Evolutionary conservation across 2,329 filamentous ascomycete genomes (phyloP).

Genomic region (Phialophora tarda): DNA sequence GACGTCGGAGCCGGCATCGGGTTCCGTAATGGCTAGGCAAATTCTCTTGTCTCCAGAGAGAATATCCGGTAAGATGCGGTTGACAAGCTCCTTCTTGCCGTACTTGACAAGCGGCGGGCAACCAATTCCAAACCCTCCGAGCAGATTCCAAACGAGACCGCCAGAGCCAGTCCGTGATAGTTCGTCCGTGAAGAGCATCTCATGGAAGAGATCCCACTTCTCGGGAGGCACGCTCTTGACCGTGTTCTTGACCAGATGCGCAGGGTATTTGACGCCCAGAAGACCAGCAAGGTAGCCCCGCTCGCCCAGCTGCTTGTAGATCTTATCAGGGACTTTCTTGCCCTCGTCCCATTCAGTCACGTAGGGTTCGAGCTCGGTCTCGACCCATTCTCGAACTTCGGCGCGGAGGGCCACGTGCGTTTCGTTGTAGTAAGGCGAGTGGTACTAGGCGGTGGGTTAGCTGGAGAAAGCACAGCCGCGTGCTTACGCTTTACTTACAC

Average conservation of each 20-base stretch:
- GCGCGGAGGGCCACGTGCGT: slow-evolving; percentile 87
- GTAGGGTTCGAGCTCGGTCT: slow-evolving; percentile 84
- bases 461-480: not conserved
- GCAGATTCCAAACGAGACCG: slow-evolving; percentile 94
- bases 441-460: slow-evolving; percentile 65
- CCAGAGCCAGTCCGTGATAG: slow-evolving; percentile 85
- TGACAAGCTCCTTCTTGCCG: slow-evolving; percentile 80
- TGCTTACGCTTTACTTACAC: slow-evolving; percentile 61
- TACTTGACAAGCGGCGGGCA: slow-evolving; percentile 91
- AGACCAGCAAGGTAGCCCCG: slow-evolving; percentile 91
- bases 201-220: slow-evolving; percentile 98
- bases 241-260: slow-evolving; percentile 71
- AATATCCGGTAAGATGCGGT: slow-evolving; percentile 87
- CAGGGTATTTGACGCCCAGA: slow-evolving; percentile 78
- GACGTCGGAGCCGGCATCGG: slow-evolving; percentile 91
- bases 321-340: slow-evolving; percentile 81
- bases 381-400: slow-evolving; percentile 91
- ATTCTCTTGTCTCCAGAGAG: slow-evolving; percentile 94
- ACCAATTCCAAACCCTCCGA: slow-evolving; percentile 96
- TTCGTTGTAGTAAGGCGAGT: slow-evolving; percentile 96
- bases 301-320: slow-evolving; percentile 95
- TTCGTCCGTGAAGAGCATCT: slow-evolving; percentile 94
- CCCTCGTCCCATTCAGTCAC: slow-evolving; percentile 97
- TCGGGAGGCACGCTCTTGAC: slow-evolving; percentile 81
- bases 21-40: slow-evolving; percentile 96